Evolutionary conservation across 179 eudicot species (phyloP), one percentile per base, ranked within the genome.

Genomic region (Nepenthes alata): DNA sequence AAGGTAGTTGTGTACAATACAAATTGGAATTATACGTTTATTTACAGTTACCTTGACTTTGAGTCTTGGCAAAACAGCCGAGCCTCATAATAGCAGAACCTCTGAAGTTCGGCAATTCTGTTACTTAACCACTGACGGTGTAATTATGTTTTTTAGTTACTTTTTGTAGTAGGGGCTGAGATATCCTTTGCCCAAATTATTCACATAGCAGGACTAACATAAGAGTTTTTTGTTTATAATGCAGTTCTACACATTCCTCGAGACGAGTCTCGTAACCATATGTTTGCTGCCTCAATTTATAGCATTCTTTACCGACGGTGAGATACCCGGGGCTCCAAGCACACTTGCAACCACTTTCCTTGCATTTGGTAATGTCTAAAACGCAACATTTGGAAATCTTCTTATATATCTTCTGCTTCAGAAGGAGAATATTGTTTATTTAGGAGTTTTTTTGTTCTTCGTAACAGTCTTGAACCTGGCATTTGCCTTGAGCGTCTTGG

Each of bases 181-280:
- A 25, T 25, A 25, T 25, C 25, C 25, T 25, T 25, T 25, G 25
- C 25, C 25, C 25, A 25, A 25, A 25, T 50, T 50, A 50, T 50
- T 50, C 13, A 11, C 11, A 3, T 49, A 52, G 55, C 55, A 52
- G 5, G 55, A 11, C 5, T 6, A 34, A 36, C 37, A 5, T 8
- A 1, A 34, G 10, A 2, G 38, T 55, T 57, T 35, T 37, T 6
- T 57, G 35, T 4, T 71, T 73, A 45, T 47, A 8, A 47, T 75
- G 85, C 95, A 93, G 98, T 82, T 93, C 79, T 91, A 91, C 80
- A 88, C 97, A 3, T 81, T 91, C 72, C 78, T 91, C 37, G 96
- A 91, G 77, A 91, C 97, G 6, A 74, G 77, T 60, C 74, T 91
- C 45, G 97, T 85, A 58, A 73, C 94, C 12, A 55, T 91, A 48